A percentile compares a stretch with the other conserved stretches of the same genome.
phyloP scores from a whole-genome alignment of 768 basidiomycete species.

The Nidularia pulvinata region DNA sequence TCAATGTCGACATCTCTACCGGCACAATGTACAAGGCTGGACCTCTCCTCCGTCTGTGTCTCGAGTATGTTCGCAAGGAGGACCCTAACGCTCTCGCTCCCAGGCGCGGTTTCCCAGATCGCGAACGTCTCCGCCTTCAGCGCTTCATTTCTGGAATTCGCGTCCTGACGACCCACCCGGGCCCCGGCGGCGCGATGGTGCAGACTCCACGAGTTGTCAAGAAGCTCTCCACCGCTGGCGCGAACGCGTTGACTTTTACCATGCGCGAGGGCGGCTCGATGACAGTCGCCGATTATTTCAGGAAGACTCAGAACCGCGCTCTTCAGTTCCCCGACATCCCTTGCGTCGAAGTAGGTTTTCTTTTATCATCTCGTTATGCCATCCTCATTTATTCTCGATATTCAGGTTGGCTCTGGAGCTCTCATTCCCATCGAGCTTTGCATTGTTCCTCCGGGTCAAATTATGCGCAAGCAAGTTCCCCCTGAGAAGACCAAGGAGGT shows the following conservation, averaged over 20 bases:
- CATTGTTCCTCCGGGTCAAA: slow-evolving; percentile 62
- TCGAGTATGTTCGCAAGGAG: slow-evolving; percentile 45
- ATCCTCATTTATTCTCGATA: not conserved
- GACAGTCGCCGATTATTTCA: slow-evolving; percentile 66
- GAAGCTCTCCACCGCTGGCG: slow-evolving; percentile 53
- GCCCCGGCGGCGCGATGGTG: slow-evolving; percentile 18
- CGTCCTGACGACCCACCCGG: slow-evolving; percentile 23
- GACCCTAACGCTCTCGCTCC: slow-evolving; percentile 28
- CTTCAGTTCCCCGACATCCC: slow-evolving; percentile 62
- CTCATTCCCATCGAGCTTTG: slow-evolving; percentile 72
- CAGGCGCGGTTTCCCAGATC: slow-evolving; percentile 43
- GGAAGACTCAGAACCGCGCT: slow-evolving; percentile 44
- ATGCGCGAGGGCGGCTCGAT: slow-evolving; percentile 53
- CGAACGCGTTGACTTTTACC: slow-evolving; percentile 52
- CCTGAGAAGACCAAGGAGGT: slow-evolving; percentile 68
- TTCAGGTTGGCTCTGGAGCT: slow-evolving; percentile 67
- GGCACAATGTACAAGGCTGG: slow-evolving; percentile 79
- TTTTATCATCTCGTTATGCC: not conserved
- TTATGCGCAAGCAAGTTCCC: slow-evolving; percentile 74
- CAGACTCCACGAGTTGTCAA: slow-evolving; percentile 60
- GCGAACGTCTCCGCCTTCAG: slow-evolving; percentile 44
- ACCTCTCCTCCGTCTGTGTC: slow-evolving; percentile 52
- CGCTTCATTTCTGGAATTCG: slow-evolving; percentile 36
- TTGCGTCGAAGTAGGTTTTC: slow-evolving; percentile 61
- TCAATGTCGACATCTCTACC: slow-evolving; percentile 83